Base-by-base conservation (phyloP, 1,284 basidiomycete genomes). In the Apiotrichum veenhuisii region DNA sequence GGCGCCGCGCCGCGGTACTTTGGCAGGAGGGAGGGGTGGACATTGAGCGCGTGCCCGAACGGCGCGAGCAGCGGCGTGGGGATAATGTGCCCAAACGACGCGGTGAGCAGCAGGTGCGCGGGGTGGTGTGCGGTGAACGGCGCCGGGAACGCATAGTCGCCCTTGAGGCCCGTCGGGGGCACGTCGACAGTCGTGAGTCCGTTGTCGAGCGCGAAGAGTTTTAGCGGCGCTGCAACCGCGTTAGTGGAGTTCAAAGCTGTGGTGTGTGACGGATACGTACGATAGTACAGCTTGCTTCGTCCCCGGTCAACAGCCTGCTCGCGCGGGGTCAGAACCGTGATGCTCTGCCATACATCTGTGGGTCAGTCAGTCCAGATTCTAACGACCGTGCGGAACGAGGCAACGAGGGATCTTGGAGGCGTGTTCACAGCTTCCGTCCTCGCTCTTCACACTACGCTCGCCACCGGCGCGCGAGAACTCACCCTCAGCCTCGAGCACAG, bases 31-130 rank as follows among this genome's bases (percentile, higher is more conserved):
- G 91, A 95, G 0, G 94, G 93, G 68, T 98, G 95, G 5, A 98
- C 84, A 69, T 98, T 97, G 42, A 98, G 79, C n/a, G 87, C 78
- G 51, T 85, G 83, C 1, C 78, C 74, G 66, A 96, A 96, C 27
- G 80, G 77, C n/a, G 80, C 69, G 3, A 96, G 83, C 44, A 92
- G 77, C 0, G 78, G 64, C 2, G 81, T 72, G 0, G 91, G 85
- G 23, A 97, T 82, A 59, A 97, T 88, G 52, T 91, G 87, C 0
- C 94, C 94, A 67, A 97, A 97, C 0, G 93, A 96, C 11, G 91
- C 92, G 0, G 92, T 95, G 5, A 98, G 66, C 9, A 98, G 81
- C 12, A 97, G 67, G 61, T 87, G 82, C 4, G 81, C 72, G 0
- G 71, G 61, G n/a, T 74, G 73, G 5, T 77, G 77, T 20, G 62